Evolutionary conservation across 306 rosid species (phyloP), one percentile per base, ranked within the genome.

Genomic region (Cucumis cinereus): DNA sequence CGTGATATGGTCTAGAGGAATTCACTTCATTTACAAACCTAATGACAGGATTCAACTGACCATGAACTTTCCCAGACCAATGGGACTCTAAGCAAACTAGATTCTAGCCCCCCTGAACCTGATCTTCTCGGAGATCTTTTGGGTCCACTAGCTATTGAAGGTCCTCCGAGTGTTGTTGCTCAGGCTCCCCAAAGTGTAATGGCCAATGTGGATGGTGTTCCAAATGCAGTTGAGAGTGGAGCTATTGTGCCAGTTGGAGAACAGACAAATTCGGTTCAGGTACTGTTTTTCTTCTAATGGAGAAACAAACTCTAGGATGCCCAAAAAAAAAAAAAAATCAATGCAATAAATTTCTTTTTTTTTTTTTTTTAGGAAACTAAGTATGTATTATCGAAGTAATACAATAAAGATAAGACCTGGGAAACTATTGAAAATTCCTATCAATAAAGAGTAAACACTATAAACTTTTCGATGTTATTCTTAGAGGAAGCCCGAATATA

Each of bases 121-220:
- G 98, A 95, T 86, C 83, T 92, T 80, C 90, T 92, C 73, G 78
- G 92, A 50, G 99, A 95, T 82, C 87, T 95, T 63, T 87, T 95
- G 86, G 95, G 96, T 81, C 91, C 98, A 33, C 83, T 94, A 85
- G 99, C 98, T 79, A 90, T 95, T 77, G 99, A 89, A 87, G 99
- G 93, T 56, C 97, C 98, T 81, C 96, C 97, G 1, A n/a, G 88
- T 73, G 67, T 67, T 80, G 55, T 70, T 82, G 85, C 41, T 76
- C 88, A 81, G 64, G 77, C 87, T 54, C 90, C 82, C 58, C 82
- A 78, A 9, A 81, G 61, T 79, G 53, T 81, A 77, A 76, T 38
- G 86, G 77, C 89, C 30, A 93, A 87, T 74, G 57, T 79, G 77
- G 96, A 90, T 62, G 89, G 75, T 56, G 80, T 80, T 78, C 79